Evolutionary conservation across 352 stramenopile genomes (phyloP).

Genomic region (Phytophthora tubulina): DNA sequence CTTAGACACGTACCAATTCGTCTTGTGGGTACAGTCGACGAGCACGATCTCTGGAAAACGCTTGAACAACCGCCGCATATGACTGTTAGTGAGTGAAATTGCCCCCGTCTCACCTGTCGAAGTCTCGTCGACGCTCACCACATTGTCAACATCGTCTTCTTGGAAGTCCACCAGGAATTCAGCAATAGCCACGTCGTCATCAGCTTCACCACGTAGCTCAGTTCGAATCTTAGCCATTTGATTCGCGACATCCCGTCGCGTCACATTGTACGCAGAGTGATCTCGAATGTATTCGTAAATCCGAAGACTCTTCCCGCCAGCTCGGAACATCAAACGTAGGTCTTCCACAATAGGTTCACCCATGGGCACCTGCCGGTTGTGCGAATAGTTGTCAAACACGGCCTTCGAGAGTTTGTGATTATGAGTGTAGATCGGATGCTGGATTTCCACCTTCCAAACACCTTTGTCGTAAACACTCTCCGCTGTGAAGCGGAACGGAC

Average conservation of each 20-base stretch:
- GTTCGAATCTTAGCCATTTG: background rate
- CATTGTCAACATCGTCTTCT: background rate
- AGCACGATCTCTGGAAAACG: background rate
- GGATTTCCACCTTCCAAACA: background rate
- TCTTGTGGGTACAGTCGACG: conserved; percentile 9
- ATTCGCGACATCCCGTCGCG: background rate
- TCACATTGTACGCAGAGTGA: conserved; percentile 4
- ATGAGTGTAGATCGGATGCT: background rate
- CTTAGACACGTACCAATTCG: background rate
- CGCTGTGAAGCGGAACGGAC: conserved; percentile 6
- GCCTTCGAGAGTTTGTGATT: background rate
- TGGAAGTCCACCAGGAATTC: background rate
- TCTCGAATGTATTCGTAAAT: conserved; percentile 13
- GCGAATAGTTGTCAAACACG: background rate
- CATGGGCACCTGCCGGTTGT: background rate
- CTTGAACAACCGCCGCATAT: background rate
- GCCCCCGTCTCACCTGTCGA: background rate
- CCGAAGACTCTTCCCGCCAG: background rate
- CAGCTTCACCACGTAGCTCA: background rate
- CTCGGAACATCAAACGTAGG: background rate
- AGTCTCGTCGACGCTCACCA: background rate
- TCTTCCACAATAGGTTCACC: background rate
- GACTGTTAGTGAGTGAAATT: background rate
- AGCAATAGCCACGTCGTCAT: conserved; percentile 1
- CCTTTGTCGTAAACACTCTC: background rate